These are phyloP conservation scores for Sugiyamaella marilandica DNA, from an alignment of 805 yeast species.

Conservation along the genomic window DNA sequence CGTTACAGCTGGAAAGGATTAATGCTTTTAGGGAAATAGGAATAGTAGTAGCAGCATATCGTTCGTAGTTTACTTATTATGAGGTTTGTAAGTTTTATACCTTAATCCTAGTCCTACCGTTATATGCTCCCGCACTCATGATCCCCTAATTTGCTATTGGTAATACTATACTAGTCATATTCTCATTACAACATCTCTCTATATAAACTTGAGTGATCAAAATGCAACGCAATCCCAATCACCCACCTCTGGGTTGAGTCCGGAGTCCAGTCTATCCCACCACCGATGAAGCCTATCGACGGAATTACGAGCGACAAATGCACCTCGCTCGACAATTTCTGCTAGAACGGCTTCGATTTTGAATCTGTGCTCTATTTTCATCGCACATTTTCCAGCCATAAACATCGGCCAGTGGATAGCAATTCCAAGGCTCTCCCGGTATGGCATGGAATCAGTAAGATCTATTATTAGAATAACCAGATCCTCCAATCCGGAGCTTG, in stretches of 20 bases:
- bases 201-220: no score
- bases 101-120: no score
- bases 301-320: slow-evolving; percentile 16
- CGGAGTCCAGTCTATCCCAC: slow-evolving; percentile 16
- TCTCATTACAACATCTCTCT: no score
- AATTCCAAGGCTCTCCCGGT: slow-evolving; percentile 13
- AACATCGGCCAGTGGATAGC: slow-evolving; percentile 19
- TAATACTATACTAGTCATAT: no score
- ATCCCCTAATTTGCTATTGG: no score
- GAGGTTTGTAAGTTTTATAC: no score
- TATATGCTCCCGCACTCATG: no score
- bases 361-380: slow-evolving; percentile 10
- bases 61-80: no score
- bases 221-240: slow-evolving; percentile 18
- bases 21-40: no score
- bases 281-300: slow-evolving; percentile 15
- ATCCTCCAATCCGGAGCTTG: background rate
- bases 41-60: no score
- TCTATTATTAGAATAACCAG: background rate
- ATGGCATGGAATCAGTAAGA: slow-evolving; percentile 11
- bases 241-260: slow-evolving; percentile 1
- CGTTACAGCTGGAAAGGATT: no score
- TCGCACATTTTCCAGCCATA: slow-evolving; percentile 15
- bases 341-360: slow-evolving; percentile 12
- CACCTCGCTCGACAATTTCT: slow-evolving; percentile 13